Percentiles rank a stretch among this genome's conserved stretches.
phyloP scores from a whole-genome alignment of 441 rosid species.

The Aleurites moluccanus region DNA sequence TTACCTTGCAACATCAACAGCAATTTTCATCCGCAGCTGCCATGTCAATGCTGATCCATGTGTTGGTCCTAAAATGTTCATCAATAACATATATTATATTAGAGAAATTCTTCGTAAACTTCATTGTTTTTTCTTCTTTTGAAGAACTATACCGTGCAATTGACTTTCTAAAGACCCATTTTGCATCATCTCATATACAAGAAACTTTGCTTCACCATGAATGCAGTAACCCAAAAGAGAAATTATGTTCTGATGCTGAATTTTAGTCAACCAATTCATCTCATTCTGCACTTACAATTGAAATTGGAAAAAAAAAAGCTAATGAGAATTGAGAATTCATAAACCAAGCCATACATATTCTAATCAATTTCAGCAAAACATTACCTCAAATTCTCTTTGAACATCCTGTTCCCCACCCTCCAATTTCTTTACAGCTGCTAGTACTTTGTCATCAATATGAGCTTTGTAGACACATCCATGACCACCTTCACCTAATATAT shows the following conservation, averaged over 20 bases:
- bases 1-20: slow-evolving; percentile 85
- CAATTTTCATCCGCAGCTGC: slow-evolving; percentile 85
- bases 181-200: slow-evolving; percentile 90
- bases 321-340: slow-evolving; percentile 1
- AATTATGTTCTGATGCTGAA: slow-evolving; percentile 78
- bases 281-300: slow-evolving; percentile 60
- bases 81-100: slow-evolving; percentile 13
- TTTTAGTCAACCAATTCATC: slow-evolving; percentile 65
- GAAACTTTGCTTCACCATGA: slow-evolving; percentile 57
- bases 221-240: slow-evolving; percentile 72
- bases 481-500: slow-evolving; percentile 60
- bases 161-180: slow-evolving; percentile 82
- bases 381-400: slow-evolving; percentile 77
- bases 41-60: slow-evolving; percentile 66
- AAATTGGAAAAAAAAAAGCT: slow-evolving; percentile 6
- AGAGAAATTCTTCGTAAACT: neutral
- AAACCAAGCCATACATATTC: neutral
- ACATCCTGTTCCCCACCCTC: slow-evolving; percentile 52
- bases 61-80: slow-evolving; percentile 52
- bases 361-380: slow-evolving; percentile 16
- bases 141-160: slow-evolving; percentile 57
- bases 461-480: slow-evolving; percentile 70
- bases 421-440: slow-evolving; percentile 72
- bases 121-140: neutral
- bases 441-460: slow-evolving; percentile 55